Conservation (phyloP, 2,329 filamentous ascomycete genomes). For the Colletotrichum spaethianum region DNA sequence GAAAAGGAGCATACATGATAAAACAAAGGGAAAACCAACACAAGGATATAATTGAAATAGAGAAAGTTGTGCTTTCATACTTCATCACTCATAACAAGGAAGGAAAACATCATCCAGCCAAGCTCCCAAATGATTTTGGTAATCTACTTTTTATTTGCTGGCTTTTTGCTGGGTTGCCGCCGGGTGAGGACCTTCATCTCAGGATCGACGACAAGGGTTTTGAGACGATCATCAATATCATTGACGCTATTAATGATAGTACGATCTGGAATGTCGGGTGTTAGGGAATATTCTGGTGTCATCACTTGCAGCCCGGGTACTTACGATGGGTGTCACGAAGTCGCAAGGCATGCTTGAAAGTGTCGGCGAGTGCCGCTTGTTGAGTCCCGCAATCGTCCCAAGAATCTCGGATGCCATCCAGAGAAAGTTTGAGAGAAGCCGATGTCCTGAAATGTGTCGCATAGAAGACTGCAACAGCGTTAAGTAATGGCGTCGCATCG, state of each 20-base stretch:
- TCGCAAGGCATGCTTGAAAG: slow-evolving; percentile 29
- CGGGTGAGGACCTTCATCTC: slow-evolving; percentile 34
- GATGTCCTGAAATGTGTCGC: slow-evolving; percentile 43
- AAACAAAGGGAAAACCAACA: not conserved
- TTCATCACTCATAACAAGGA: not conserved
- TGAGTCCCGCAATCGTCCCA: slow-evolving; percentile 7
- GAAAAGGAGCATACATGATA: not conserved
- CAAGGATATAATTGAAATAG: not conserved
- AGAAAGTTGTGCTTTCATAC: not conserved
- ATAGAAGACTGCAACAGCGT: slow-evolving; percentile 45
- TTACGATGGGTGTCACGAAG: slow-evolving; percentile 54
- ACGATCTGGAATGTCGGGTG: slow-evolving; percentile 6
- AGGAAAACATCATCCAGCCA: not conserved
- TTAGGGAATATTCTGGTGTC: not conserved
- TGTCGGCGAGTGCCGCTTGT: slow-evolving; percentile 4
- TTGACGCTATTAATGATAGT: slow-evolving; percentile 1
- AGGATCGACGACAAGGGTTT: slow-evolving; percentile 34
- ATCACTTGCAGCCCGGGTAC: slow-evolving; percentile 26
- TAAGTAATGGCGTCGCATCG: slow-evolving; percentile 33
- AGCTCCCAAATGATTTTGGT: not conserved
- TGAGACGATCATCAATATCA: slow-evolving; percentile 25
- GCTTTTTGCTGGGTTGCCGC: slow-evolving; percentile 17
- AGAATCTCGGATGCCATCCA: not conserved
- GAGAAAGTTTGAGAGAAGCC: slow-evolving; percentile 37
- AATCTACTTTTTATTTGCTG: not conserved